Conservation (phyloP, 345 rosid species). For the Passiflora organensis region DNA sequence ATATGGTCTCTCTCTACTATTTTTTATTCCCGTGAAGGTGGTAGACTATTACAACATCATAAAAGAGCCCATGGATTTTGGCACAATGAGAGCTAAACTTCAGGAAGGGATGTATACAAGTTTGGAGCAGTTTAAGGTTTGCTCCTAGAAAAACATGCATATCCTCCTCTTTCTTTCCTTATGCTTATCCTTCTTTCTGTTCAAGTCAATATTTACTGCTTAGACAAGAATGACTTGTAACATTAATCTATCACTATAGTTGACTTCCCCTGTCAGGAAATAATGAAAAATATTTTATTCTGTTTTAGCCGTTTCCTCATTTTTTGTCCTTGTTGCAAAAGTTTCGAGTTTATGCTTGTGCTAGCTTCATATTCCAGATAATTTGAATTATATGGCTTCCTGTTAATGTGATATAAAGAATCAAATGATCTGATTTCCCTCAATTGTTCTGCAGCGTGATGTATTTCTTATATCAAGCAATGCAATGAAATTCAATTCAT, state of each 20-base stretch:
- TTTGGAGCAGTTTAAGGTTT: conserved; percentile 26
- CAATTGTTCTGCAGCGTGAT: conserved; percentile 20
- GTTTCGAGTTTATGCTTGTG: no score
- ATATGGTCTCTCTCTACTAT: not conserved
- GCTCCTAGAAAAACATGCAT: not conserved
- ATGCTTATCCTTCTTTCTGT: not conserved
- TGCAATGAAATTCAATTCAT: conserved; percentile 23
- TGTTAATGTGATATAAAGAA: not conserved
- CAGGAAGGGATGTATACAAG: conserved; percentile 25
- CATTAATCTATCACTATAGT: no score
- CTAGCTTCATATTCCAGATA: no score
- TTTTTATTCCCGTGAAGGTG: conserved; percentile 10
- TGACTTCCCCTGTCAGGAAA: no score
- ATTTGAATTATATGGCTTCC: not conserved
- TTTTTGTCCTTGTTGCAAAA: no score
- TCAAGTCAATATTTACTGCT: no score
- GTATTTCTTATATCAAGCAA: conserved; percentile 26
- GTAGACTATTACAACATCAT: conserved; percentile 16
- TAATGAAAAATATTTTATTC: no score
- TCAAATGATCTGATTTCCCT: not conserved
- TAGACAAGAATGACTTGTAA: no score
- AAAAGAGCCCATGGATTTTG: conserved; percentile 31
- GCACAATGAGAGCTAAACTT: conserved; percentile 31
- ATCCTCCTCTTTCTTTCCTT: not conserved
- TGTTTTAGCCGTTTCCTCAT: no score